Conservation (phyloP, 164 flowering plant genomes). For the Magnolia changhungtana region DNA sequence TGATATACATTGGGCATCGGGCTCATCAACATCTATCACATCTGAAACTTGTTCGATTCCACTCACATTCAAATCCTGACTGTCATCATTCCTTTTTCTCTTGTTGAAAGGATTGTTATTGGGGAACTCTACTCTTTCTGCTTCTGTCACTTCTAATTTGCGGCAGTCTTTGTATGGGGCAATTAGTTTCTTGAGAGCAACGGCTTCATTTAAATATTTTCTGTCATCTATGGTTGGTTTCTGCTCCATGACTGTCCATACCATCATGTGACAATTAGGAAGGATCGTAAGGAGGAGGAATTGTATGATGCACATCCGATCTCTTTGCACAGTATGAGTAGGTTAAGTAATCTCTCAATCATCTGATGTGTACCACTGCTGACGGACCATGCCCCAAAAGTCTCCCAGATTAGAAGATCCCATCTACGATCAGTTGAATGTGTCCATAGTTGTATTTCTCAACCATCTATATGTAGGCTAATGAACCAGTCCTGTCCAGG, state of each 20-base stretch:
- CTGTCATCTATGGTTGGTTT: constrained; percentile 16
- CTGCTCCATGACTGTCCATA: constrained; percentile 23
- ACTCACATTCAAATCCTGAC: constrained; percentile 7
- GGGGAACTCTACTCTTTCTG: constrained; percentile 25
- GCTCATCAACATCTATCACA: not conserved
- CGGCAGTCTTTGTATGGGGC: constrained; percentile 10
- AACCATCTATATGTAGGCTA: not conserved
- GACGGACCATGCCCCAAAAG: not conserved
- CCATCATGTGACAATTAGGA: not conserved
- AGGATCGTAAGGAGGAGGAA: not conserved
- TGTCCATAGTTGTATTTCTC: not conserved
- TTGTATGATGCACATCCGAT: too few species aligned
- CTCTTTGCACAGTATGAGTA: too few species aligned
- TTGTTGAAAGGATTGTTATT: constrained; percentile 71
- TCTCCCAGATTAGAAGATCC: not conserved
- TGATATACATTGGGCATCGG: not conserved
- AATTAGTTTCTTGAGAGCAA: constrained; percentile 41
- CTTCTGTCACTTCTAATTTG: not conserved
- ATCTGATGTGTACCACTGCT: not conserved
- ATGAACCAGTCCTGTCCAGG: not conserved
- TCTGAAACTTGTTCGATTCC: constrained; percentile 6
- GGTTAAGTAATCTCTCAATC: not conserved
- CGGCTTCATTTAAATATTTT: constrained; percentile 35
- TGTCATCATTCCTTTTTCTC: constrained; percentile 26
- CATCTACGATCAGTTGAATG: not conserved